phyloP scores from a whole-genome alignment of 768 basidiomycete species.

The Termitomyces sp. region DNA sequence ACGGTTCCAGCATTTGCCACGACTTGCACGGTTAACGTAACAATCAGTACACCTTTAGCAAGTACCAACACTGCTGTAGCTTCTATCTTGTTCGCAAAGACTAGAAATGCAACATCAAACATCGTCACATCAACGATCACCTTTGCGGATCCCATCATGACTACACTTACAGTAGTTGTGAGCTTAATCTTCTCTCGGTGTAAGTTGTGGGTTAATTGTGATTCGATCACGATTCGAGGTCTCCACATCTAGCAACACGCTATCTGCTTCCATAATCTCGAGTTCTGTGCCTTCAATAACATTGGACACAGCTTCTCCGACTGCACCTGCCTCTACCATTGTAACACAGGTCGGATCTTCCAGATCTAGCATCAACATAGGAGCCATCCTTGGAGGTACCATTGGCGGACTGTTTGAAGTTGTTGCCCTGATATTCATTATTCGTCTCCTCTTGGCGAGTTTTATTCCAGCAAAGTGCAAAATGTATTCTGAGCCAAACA shows the following conservation, averaged over 20 bases:
- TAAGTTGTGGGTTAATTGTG: neutral
- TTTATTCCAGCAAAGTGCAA: neutral
- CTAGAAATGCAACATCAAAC: neutral
- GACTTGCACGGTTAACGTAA: neutral
- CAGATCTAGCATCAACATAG: conserved; percentile 9
- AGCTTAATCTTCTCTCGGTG: neutral
- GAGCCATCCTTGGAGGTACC: too few relatives aligned
- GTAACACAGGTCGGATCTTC: conserved; percentile 8
- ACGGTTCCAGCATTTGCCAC: neutral
- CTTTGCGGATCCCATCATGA: neutral
- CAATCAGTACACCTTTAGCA: too few relatives aligned
- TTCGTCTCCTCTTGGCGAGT: too few relatives aligned
- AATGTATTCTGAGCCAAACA: conserved; percentile 3
- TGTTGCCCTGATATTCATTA: too few relatives aligned
- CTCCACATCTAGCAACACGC: neutral
- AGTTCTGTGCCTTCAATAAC: neutral
- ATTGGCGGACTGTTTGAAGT: too few relatives aligned
- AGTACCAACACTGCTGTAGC: neutral
- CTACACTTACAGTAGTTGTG: neutral
- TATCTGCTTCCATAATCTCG: neutral
- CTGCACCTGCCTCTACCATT: conserved; percentile 8
- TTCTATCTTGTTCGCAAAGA: neutral
- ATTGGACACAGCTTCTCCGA: neutral
- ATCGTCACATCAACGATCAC: neutral
- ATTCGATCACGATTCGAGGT: neutral